Evolutionary conservation across 73 alveolate species (phyloP), one percentile per base, ranked within the genome.

Genomic region (Durusdinium trenchii): DNA sequence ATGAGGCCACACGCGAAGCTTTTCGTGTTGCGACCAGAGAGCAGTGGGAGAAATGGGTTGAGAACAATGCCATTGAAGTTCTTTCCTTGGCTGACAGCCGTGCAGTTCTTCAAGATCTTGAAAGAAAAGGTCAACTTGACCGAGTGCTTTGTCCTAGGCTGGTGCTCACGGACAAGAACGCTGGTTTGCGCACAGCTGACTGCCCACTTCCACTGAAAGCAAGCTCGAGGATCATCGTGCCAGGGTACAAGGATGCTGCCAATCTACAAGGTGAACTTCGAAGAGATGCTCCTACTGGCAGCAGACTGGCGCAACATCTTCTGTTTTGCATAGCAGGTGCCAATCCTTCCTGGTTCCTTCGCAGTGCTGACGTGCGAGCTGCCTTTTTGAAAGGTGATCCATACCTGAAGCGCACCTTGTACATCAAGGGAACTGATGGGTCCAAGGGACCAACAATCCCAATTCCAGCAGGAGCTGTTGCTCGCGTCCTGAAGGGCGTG

Each of bases 351-450:
- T 76, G 87, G 87, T 7, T 10, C 38, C 61, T 76, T n/a, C n/a
- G n/a, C n/a, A n/a, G n/a, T n/a, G n/a, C n/a, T n/a, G n/a, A n/a
- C n/a, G 61, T 36, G 16, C 35, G 7, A 38, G 14, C 61, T 9
- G 95, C 95, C 0, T 86, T 86, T 62, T 50, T 86, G 26, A 86
- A 86, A 46, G 95, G 95, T 0, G 95, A 86, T 36, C 67, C 82
- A 2, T 86, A 60, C 67, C 1, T 86, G 38, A 47, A 42, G 3
- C 95, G 95, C n/a, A 48, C 14, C 60, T 46, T 86, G 46, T 86
- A 61, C 62, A 10, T 86, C 28, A 43, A 35, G 4, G 40, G 38
- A 12, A 62, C 95, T 1, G 95, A 86, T 18, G 36, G 47, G 16
- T 6, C 16, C 28, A 36, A 3, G 1, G 40, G 83, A 1, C 95